Conservation (phyloP, 805 yeast species). For the Pichia pseudocactophila region DNA sequence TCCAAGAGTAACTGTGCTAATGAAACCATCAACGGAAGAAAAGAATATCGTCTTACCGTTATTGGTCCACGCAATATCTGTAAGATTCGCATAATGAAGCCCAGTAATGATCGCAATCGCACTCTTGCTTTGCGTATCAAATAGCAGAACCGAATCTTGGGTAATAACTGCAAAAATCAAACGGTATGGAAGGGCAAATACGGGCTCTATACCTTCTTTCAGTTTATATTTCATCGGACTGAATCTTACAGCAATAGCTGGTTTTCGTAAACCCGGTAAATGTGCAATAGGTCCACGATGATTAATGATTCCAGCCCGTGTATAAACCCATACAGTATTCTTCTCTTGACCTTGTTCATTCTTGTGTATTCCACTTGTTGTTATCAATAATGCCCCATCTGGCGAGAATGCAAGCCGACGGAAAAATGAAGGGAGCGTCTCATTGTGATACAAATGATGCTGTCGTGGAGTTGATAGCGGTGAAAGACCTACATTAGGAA, state of each 20-base stretch:
- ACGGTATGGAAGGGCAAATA: slow-evolving; percentile 60
- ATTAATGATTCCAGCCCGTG: slow-evolving; percentile 56
- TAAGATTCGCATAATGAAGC: slow-evolving; percentile 79
- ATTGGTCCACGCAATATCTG: slow-evolving; percentile 78
- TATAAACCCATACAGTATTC: slow-evolving; percentile 70
- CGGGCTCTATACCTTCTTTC: slow-evolving; percentile 11
- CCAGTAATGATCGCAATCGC: slow-evolving; percentile 73
- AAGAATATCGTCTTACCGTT: slow-evolving; percentile 66
- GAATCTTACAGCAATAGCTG: slow-evolving; percentile 77
- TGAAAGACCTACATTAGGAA: slow-evolving; percentile 28
- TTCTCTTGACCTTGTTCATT: background rate
- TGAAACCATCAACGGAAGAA: slow-evolving; percentile 89
- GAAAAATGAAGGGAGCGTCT: slow-evolving; percentile 83
- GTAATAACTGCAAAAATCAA: slow-evolving; percentile 92
- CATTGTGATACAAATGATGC: slow-evolving; percentile 66
- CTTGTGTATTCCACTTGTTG: slow-evolving; percentile 67
- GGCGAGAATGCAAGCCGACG: slow-evolving; percentile 81
- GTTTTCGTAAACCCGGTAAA: slow-evolving; percentile 70
- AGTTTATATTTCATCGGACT: slow-evolving; percentile 55
- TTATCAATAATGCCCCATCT: slow-evolving; percentile 72
- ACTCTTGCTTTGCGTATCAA: slow-evolving; percentile 61
- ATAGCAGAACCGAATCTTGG: slow-evolving; percentile 71
- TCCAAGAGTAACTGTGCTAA: slow-evolving; percentile 56
- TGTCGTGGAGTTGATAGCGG: slow-evolving; percentile 42
- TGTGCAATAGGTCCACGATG: slow-evolving; percentile 58